Conservation (phyloP, 345 rosid genomes). For the Odontarrhena argentea region DNA sequence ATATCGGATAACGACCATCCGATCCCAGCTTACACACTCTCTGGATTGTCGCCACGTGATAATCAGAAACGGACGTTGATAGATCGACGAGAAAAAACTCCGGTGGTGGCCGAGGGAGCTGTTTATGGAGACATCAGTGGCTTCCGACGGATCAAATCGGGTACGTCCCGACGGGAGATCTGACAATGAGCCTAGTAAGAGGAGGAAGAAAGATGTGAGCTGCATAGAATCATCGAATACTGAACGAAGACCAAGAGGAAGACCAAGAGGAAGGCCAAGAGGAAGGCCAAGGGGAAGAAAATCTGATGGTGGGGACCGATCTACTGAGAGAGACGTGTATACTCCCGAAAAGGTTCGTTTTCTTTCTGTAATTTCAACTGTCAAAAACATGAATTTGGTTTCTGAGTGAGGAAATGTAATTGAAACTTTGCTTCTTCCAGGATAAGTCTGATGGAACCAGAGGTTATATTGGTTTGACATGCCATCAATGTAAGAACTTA, state of each 20-base stretch:
- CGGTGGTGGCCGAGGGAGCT: not conserved
- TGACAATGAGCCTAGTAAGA: constrained; percentile 13
- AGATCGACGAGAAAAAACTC: not conserved
- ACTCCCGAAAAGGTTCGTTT: constrained; percentile 15
- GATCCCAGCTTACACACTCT: too few species aligned
- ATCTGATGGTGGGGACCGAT: constrained; percentile 2
- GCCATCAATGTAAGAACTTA: constrained; percentile 39
- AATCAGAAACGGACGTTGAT: too few species aligned
- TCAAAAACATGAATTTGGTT: too few species aligned
- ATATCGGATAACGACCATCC: too few species aligned
- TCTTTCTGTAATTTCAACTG: too few species aligned
- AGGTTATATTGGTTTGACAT: constrained; percentile 25
- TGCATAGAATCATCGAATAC: not conserved
- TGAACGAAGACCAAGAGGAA: constrained; percentile 2
- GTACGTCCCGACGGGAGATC: not conserved
- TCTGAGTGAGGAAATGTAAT: too few species aligned
- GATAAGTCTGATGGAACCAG: constrained; percentile 21
- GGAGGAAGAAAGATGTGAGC: constrained; percentile 14
- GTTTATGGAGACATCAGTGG: not conserved
- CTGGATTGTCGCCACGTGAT: too few species aligned
- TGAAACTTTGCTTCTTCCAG: not conserved
- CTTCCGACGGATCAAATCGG: constrained; percentile 12
- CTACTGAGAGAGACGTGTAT: constrained; percentile 4
- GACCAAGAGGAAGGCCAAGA: not conserved
- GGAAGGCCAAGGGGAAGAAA: constrained; percentile 16